Percentiles rank a stretch among this genome's conserved stretches.
phyloP scores from a whole-genome alignment of 768 basidiomycete genomes.

The Butyriboletus loyo region DNA sequence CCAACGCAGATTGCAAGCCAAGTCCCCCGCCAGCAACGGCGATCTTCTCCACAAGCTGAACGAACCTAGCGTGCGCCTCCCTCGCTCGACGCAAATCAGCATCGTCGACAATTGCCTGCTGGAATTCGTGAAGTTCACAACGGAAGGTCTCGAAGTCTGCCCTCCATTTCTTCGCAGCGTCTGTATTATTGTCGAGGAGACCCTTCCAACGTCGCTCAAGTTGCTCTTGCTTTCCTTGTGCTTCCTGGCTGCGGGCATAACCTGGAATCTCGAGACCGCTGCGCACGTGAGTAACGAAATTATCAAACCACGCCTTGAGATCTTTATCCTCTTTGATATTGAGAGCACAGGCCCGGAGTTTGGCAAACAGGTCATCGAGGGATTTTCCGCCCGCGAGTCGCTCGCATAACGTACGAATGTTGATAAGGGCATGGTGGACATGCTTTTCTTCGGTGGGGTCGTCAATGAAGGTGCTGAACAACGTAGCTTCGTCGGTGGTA shows the following conservation, averaged over 20 bases:
- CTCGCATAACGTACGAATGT: conserved; percentile 41
- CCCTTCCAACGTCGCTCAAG: conserved; percentile 50
- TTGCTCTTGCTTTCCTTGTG: conserved; percentile 37
- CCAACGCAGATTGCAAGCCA: conserved; percentile 50
- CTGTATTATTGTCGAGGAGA: conserved; percentile 44
- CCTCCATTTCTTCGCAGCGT: conserved; percentile 49
- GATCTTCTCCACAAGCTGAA: conserved; percentile 46
- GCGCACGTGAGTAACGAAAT: conserved; percentile 46
- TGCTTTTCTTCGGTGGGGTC: conserved; percentile 67
- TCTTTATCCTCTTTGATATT: conserved; percentile 53
- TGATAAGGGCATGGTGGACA: conserved; percentile 47
- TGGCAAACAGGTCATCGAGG: conserved; percentile 46
- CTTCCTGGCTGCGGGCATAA: conserved; percentile 51
- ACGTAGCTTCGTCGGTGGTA: conserved; percentile 40
- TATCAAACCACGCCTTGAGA: conserved; percentile 53
- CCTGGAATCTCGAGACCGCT: conserved; percentile 48
- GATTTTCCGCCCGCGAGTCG: conserved; percentile 50
- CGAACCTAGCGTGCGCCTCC: conserved; percentile 48
- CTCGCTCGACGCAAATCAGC: conserved; percentile 46
- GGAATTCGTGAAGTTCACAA: conserved; percentile 43
- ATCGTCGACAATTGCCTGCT: conserved; percentile 46
- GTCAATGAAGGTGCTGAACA: conserved; percentile 53
- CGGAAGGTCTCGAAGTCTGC: conserved; percentile 45
- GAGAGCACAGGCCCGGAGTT: conserved; percentile 41
- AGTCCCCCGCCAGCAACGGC: conserved; percentile 35